Evolutionary conservation across 306 rosid genomes (phyloP).

Genomic region (Astragalus glycyphyllos): DNA sequence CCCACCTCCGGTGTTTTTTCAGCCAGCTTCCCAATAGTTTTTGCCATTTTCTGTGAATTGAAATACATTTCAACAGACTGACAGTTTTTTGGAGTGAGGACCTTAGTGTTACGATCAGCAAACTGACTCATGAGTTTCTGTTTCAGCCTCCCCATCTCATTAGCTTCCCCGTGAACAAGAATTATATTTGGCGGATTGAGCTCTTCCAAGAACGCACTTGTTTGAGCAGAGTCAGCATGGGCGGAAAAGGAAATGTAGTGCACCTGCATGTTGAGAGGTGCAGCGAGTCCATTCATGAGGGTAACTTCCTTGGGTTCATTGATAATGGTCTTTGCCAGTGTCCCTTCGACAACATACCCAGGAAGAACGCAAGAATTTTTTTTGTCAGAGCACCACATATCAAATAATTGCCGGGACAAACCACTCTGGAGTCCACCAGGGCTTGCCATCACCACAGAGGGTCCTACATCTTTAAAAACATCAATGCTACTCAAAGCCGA

Average conservation of each 20-base stretch:
- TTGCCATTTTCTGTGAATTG: slow-evolving; percentile 95
- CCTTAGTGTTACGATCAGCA: slow-evolving; percentile 80
- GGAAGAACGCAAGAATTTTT: slow-evolving; percentile 84
- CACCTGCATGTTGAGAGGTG: slow-evolving; percentile 94
- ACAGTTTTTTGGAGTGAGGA: slow-evolving; percentile 91
- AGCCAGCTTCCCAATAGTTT: slow-evolving; percentile 86
- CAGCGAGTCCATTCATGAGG: slow-evolving; percentile 82
- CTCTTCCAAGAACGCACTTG: slow-evolving; percentile 91
- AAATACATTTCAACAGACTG: slow-evolving; percentile 92
- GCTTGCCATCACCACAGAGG: slow-evolving; percentile 98
- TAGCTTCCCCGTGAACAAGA: slow-evolving; percentile 96
- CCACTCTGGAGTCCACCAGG: slow-evolving; percentile 94
- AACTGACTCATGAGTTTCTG: slow-evolving; percentile 85
- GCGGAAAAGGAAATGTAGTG: slow-evolving; percentile 97
- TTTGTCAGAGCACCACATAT: slow-evolving; percentile 94
- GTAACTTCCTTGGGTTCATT: slow-evolving; percentile 96
- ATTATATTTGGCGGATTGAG: slow-evolving; percentile 91
- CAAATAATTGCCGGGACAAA: slow-evolving; percentile 85
- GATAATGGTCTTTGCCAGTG: slow-evolving; percentile 86
- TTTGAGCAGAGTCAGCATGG: slow-evolving; percentile 95
- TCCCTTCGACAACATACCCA: slow-evolving; percentile 92
- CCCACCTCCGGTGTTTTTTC: slow-evolving; percentile 76
- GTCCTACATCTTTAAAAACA: slow-evolving; percentile 81
- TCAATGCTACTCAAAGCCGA: slow-evolving; percentile 89
- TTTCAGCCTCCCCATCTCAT: slow-evolving; percentile 96